phyloP scores from a whole-genome alignment of 2,329 filamentous ascomycete species.

The Corniculantispora saksenae region DNA sequence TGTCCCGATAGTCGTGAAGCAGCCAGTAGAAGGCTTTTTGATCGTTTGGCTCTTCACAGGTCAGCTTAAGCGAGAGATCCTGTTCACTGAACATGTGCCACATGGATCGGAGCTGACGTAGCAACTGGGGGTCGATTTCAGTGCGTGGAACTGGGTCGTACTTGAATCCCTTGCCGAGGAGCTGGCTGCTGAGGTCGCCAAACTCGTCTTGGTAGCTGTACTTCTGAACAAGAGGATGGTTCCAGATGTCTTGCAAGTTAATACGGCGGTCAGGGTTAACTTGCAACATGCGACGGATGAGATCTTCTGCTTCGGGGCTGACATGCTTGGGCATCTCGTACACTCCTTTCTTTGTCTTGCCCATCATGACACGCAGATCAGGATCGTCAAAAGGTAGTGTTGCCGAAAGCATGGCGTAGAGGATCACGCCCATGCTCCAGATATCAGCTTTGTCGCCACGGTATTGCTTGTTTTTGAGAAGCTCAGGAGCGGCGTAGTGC shows the following conservation, averaged over 20 bases:
- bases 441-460: constrained; percentile 85
- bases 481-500: constrained; percentile 93
- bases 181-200: constrained; percentile 55
- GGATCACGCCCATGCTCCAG: constrained; percentile 89
- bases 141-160: constrained; percentile 59
- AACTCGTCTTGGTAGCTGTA: constrained; percentile 76
- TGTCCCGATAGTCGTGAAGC: constrained; percentile 77
- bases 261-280: constrained; percentile 79
- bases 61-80: constrained; percentile 68
- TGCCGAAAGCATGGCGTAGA: constrained; percentile 85
- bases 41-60: constrained; percentile 71
- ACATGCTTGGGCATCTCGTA: constrained; percentile 65
- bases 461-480: constrained; percentile 76
- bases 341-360: constrained; percentile 58
- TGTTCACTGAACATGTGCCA: constrained; percentile 85
- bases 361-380: constrained; percentile 63
- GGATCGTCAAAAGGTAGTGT: constrained; percentile 78
- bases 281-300: constrained; percentile 78
- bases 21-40: constrained; percentile 93
- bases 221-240: constrained; percentile 81
- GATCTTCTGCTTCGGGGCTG: constrained; percentile 68
- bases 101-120: constrained; percentile 83
- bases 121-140: constrained; percentile 77
- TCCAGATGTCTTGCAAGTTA: constrained; percentile 78
- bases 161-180: constrained; percentile 62